Conservation (phyloP, 1,284 basidiomycete species). For the Phlebopus sp. region DNA sequence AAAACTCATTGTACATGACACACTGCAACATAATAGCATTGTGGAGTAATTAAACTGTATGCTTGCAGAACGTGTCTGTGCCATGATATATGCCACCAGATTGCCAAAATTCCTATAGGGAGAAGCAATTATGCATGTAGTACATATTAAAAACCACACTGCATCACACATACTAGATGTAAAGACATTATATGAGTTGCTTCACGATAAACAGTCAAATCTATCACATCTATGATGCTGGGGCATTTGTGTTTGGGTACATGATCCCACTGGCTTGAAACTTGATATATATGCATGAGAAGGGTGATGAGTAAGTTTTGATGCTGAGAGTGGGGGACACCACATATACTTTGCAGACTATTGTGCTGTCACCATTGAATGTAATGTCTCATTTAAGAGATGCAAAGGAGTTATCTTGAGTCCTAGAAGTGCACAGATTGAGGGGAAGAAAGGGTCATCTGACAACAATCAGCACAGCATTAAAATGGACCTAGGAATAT, state of each 20-base stretch:
- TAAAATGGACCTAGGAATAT: too few relatives aligned
- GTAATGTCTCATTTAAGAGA: background rate
- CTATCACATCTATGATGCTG: background rate
- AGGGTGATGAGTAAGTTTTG: background rate
- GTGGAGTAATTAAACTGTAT: background rate
- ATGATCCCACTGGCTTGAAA: background rate
- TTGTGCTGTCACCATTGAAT: background rate
- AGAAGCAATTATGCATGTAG: slow-evolving; percentile 31
- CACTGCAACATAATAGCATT: background rate
- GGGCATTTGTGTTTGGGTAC: background rate
- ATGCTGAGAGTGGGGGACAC: background rate
- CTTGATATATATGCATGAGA: background rate
- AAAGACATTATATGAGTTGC: slow-evolving; percentile 31
- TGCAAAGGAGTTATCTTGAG: too few relatives aligned
- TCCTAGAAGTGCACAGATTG: too few relatives aligned
- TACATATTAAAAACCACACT: slow-evolving; percentile 39
- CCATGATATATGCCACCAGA: background rate
- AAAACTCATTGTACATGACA: background rate
- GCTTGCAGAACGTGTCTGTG: background rate
- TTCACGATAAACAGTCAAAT: slow-evolving; percentile 13
- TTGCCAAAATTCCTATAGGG: slow-evolving; percentile 34
- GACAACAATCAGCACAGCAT: too few relatives aligned
- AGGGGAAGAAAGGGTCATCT: too few relatives aligned
- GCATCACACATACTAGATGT: slow-evolving; percentile 29
- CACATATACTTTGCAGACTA: background rate